These are phyloP conservation scores for Auricularia heimuer DNA, from an alignment of 768 basidiomycete species.

Conservation along the genomic window DNA sequence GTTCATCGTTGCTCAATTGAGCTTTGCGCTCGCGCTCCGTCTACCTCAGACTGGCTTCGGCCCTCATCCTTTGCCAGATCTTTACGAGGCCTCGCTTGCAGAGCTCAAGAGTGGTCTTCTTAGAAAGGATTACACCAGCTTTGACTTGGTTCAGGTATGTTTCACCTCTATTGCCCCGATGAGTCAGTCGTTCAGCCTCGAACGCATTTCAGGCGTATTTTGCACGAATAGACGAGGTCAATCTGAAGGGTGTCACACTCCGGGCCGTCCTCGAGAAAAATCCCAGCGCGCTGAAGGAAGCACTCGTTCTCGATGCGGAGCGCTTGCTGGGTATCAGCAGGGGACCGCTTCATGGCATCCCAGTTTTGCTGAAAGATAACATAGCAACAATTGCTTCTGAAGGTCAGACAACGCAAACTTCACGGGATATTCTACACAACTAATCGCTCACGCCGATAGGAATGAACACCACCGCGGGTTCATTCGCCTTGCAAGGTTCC, in stretches of 20 bases:
- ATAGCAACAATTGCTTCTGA: conserved; percentile 9
- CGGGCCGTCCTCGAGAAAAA: conserved; percentile 35
- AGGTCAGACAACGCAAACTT: conserved; percentile 8
- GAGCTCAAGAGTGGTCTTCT: conserved; percentile 46
- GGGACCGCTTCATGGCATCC: conserved; percentile 30
- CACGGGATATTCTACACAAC: background rate
- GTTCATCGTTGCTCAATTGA: no score
- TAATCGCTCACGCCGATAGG: conserved; percentile 7
- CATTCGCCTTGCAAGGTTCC: conserved; percentile 26
- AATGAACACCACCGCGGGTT: conserved; percentile 35
- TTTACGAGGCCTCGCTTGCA: conserved; percentile 49
- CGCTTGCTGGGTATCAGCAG: conserved; percentile 15
- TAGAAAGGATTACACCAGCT: conserved; percentile 42
- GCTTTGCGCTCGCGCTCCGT: no score
- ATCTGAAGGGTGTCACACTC: conserved; percentile 25
- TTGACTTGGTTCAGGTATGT: conserved; percentile 50
- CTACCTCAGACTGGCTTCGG: background rate
- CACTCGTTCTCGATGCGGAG: conserved; percentile 25
- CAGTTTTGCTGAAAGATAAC: conserved; percentile 28
- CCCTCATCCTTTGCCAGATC: conserved; percentile 30
- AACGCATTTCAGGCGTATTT: conserved; percentile 27
- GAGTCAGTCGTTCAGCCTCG: no score
- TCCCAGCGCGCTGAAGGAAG: conserved; percentile 27
- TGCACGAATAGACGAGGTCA: conserved; percentile 34
- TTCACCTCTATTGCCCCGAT: background rate